Base-by-base conservation (phyloP, 1,139 yeast species). In the Magnusiomyces sp. region DNA sequence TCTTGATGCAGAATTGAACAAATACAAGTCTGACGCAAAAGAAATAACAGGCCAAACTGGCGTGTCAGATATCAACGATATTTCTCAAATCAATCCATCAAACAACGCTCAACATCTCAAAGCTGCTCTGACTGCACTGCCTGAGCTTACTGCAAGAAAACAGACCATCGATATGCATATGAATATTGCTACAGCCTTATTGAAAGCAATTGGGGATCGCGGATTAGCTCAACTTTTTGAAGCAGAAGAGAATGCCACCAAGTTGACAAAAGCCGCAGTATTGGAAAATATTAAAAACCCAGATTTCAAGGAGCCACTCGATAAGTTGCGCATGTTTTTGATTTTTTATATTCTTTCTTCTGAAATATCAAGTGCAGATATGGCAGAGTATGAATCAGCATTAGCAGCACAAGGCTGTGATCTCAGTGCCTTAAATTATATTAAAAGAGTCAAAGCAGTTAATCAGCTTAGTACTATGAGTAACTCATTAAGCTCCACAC, bases 161-260 rank as follows among this genome's bases (percentile, higher is more conserved):
- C 76, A 81, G 49, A 81, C 90, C 20, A 81, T 92, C 59, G 99
- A 92, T 67, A 86, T 87, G 83, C 99, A 92, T 69, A 92, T 92
- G 96, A 90, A 89, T 62, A 90, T 92, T 43, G 80, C 95, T 57
- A 88, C 96, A 5, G 79, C 92, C 9, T 71, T 92, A 51, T 75
- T 94, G 54, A 81, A 83, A 61, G 90, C 89, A 58, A 75, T 92
- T 53, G 95, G 92, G 59, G 82, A 84, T 14, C 85, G 92, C 57
- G 83, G 83, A 20, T 74, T 92, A 58, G 98, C 94, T 60, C 81
- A 89, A 54, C 85, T 89, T 60, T 92, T 90, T 64, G 97, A 92
- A 67, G 80, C 94, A 54, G 99, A 92, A 68, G 97, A 92, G 53
- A 69, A 71, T 20, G 70, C 73, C 3, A 58, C 67, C 14, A 62